Base-by-base conservation (phyloP, 1,284 basidiomycete genomes). In the Pseudozyma tsukubaensis region DNA sequence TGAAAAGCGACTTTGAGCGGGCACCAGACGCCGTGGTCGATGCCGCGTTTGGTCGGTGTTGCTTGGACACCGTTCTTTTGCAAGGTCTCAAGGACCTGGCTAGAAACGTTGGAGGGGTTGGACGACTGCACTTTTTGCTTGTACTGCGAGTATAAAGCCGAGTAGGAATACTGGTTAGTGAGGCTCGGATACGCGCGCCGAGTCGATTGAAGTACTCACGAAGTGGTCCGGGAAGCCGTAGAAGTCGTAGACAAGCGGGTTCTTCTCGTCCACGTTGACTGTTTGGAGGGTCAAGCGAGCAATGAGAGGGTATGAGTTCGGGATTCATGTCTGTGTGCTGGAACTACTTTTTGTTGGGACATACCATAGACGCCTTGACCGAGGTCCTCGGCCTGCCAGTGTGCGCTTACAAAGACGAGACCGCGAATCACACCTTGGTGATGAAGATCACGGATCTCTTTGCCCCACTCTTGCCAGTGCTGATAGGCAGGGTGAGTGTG, bases 1-100 rank as follows among this genome's bases (percentile, higher is more conserved):
- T 79, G 76, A 56, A 87, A 86, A 8, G 84, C 84, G 18, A 85
- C 85, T 48, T 79, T 82, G 80, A 87, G 85, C 0, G 86, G 86
- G 12, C 86, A 86, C 85, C 63, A 87, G 11, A 87, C 82, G 50
- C 87, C 87, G 70, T 87, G 87, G 76, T 87, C 87, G 36, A 86
- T 72, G 0, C 86, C 86, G 8, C 87, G 77, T 16, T 66, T 49
- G 21, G 85, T 65, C 2, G 57, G 49, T 18, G 43, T 14, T 1
- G 53, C 71, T 4, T 49, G 39, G 8, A 73, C 51, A 1, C 84
- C 84, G 11, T 45, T 12, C 4, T 65, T 59, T 6, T 47, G 21
- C n/a, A 76, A 69, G 10, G 86, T 72, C 13, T 82, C 73, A 0
- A 59, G 45, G 24, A 85, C 77, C 24, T 84, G 73, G 29, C 72